A percentile compares a stretch with the other conserved stretches of the same genome.
phyloP scores from a whole-genome alignment of 2,329 filamentous ascomycete species.

The Neopestalotiopsis sp. region DNA sequence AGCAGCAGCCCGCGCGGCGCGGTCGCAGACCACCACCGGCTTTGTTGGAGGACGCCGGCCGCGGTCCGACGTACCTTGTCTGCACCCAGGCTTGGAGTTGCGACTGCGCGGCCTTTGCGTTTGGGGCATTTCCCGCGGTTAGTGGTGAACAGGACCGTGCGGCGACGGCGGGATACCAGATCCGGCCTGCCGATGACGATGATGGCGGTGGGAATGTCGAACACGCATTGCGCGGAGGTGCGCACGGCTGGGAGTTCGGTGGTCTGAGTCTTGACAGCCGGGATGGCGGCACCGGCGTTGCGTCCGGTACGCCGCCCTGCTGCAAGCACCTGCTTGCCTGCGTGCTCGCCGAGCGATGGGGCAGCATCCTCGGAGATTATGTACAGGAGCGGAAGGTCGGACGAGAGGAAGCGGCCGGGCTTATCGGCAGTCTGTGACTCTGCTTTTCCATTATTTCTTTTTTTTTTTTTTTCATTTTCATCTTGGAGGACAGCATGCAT shows the following conservation, averaged over 20 bases:
- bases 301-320: constrained; percentile 47
- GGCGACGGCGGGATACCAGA: constrained; percentile 17
- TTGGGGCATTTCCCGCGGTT: constrained; percentile 65
- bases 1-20: constrained; percentile 35
- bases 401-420: constrained; percentile 74
- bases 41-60: constrained; percentile 27
- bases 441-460: not conserved
- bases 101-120: constrained; percentile 83
- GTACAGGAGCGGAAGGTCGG: constrained; percentile 60
- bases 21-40: constrained; percentile 30
- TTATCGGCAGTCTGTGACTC: constrained; percentile 44
- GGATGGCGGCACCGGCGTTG: constrained; percentile 10
- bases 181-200: constrained; percentile 17
- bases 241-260: constrained; percentile 34
- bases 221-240: constrained; percentile 17
- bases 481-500: not conserved
- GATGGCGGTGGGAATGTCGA: not conserved
- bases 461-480: not conserved
- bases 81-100: constrained; percentile 83
- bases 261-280: constrained; percentile 39
- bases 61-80: constrained; percentile 66
- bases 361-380: constrained; percentile 57
- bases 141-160: not conserved
- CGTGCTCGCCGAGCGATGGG: constrained; percentile 72
- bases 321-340: constrained; percentile 94